Conservation (phyloP, 1,284 basidiomycete genomes). For the Malassezia japonica region DNA sequence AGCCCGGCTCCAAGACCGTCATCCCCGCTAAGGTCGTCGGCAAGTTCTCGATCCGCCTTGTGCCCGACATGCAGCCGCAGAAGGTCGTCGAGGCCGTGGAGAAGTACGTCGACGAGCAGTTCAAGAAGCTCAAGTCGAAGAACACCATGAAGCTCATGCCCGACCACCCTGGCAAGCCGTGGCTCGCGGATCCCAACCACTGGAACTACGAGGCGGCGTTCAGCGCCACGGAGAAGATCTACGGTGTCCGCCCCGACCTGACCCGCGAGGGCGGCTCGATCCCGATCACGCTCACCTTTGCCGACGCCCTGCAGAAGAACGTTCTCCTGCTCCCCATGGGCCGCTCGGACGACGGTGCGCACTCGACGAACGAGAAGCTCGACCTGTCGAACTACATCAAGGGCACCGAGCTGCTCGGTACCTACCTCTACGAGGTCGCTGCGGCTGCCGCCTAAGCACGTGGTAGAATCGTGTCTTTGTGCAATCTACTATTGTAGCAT, state of each 20-base stretch:
- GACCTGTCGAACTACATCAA: conserved; percentile 86
- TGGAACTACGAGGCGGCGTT: conserved; percentile 92
- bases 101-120: conserved; percentile 40
- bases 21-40: conserved; percentile 82
- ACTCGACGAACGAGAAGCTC: conserved; percentile 91
- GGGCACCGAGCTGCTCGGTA: conserved; percentile 62
- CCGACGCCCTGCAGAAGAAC: conserved; percentile 56
- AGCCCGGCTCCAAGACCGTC: conserved; percentile 67
- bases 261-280: conserved; percentile 93
- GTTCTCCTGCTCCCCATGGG: conserved; percentile 85
- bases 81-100: conserved; percentile 38
- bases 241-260: conserved; percentile 72
- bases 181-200: conserved; percentile 54
- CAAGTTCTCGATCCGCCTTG: conserved; percentile 53
- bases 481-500: too few species aligned
- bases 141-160: conserved; percentile 38
- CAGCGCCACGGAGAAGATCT: conserved; percentile 70
- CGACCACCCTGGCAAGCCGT: conserved; percentile 45
- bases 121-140: conserved; percentile 41
- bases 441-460: not conserved
- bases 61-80: conserved; percentile 71
- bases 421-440: conserved; percentile 61
- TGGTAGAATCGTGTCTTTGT: too few species aligned
- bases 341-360: conserved; percentile 63
- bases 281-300: conserved; percentile 90